Percentiles rank a stretch among this genome's conserved stretches.
Conservation (phyloP, 306 rosid genomes). For the Canavalia ensiformis region DNA sequence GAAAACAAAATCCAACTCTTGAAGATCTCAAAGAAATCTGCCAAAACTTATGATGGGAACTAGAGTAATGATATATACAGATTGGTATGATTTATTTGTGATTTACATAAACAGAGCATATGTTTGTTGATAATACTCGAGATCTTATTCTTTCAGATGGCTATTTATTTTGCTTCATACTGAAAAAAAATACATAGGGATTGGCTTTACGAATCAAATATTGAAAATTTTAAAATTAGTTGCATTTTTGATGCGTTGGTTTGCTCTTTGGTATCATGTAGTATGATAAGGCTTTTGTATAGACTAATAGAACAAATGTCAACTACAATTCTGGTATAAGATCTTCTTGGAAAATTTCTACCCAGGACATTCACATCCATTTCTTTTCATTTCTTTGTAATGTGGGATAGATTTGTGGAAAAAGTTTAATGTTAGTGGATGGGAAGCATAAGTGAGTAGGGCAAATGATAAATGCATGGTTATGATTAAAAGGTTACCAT, state of each 20-base stretch:
- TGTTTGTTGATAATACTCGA: conserved; percentile 23
- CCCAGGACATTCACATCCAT: not conserved
- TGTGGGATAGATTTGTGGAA: not conserved
- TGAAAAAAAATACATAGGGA: not conserved
- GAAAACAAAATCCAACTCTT: conserved; percentile 13
- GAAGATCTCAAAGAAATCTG: not conserved
- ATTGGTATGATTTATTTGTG: conserved; percentile 6
- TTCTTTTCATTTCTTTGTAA: conserved; percentile 18
- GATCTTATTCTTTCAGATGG: not conserved
- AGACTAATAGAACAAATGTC: not conserved
- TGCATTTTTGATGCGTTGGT: not conserved
- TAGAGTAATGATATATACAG: conserved; percentile 21
- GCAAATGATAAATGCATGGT: not conserved
- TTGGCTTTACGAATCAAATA: conserved; percentile 18
- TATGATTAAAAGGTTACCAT: conserved; percentile 20
- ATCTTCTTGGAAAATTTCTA: conserved; percentile 9
- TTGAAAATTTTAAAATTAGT: conserved; percentile 15
- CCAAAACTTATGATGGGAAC: not conserved
- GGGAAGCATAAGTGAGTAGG: not conserved
- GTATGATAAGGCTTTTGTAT: conserved; percentile 23
- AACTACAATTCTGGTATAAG: conserved; percentile 4
- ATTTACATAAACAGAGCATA: conserved; percentile 17
- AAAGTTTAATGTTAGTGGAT: conserved; percentile 17
- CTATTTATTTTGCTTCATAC: not conserved
- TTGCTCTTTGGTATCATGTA: conserved; percentile 29